Percentiles rank a stretch among this genome's conserved stretches.
phyloP scores from a whole-genome alignment of 1,284 basidiomycete genomes.

The Earliella scabrosa region DNA sequence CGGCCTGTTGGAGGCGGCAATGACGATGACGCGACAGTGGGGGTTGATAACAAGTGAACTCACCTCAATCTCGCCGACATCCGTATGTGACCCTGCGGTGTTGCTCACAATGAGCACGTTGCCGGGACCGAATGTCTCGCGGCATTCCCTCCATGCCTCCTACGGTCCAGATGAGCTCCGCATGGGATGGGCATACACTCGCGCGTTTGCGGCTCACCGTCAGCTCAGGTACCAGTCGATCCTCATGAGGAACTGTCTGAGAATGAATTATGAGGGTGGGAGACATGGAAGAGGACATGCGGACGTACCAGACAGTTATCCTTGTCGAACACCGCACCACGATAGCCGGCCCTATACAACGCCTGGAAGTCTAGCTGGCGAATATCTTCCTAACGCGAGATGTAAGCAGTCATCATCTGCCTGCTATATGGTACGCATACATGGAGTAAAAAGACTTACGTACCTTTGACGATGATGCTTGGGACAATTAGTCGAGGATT shows the following conservation, averaged over 20 bases:
- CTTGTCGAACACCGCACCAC: constrained; percentile 93
- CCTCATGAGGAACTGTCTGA: constrained; percentile 79
- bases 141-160: constrained; percentile 82
- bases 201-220: constrained; percentile 44
- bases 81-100: constrained; percentile 84
- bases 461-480: no score
- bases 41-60: constrained; percentile 26
- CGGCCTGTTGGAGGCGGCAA: constrained; percentile 60
- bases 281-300: not conserved
- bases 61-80: constrained; percentile 82
- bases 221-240: constrained; percentile 75
- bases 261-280: not conserved
- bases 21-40: not conserved
- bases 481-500: no score
- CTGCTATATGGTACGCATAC: no score
- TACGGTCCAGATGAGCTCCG: constrained; percentile 33
- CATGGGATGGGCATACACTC: not conserved
- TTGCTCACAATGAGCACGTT: constrained; percentile 94
- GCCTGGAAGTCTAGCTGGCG: constrained; percentile 86
- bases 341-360: constrained; percentile 78
- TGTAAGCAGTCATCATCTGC: no score
- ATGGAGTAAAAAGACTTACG: constrained; percentile 17
- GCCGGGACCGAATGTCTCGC: constrained; percentile 73
- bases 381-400: constrained; percentile 68
- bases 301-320: constrained; percentile 90